Conservation (phyloP, 345 rosid genomes). For the Syzygium grande region DNA sequence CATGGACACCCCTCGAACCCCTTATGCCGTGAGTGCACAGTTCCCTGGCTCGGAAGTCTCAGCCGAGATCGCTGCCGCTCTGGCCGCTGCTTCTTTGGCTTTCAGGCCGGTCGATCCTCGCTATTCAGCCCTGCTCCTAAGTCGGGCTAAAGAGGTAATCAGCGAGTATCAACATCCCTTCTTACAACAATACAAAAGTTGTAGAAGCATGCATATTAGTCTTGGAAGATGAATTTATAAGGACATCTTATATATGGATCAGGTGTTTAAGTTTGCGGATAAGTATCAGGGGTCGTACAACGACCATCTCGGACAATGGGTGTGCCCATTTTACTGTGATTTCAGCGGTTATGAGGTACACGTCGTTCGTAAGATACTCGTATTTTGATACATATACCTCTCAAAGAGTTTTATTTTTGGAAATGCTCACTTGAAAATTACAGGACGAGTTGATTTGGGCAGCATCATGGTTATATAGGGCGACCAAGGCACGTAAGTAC, state of each 20-base stretch:
- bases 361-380: not conserved
- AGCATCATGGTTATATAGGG: conserved; percentile 76
- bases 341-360: conserved; percentile 61
- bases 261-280: conserved; percentile 78
- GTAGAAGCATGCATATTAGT: not conserved
- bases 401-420: not conserved
- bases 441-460: conserved; percentile 92
- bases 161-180: not conserved
- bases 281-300: conserved; percentile 63
- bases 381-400: not conserved
- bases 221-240: not conserved
- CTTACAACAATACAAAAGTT: not conserved
- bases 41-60: conserved; percentile 82
- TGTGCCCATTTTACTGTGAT: conserved; percentile 81
- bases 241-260: not conserved
- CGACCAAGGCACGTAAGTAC: conserved; percentile 42
- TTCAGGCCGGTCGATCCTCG: conserved; percentile 32
- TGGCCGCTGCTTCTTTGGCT: conserved; percentile 73
- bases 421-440: not conserved
- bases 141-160: conserved; percentile 40
- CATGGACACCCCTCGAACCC: conserved; percentile 77
- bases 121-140: conserved; percentile 44
- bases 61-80: conserved; percentile 83
- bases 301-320: conserved; percentile 33
- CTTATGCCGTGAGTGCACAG: conserved; percentile 38